Evolutionary conservation across 148 eudicot genomes (phyloP), one percentile per base, ranked within the genome.

Genomic region (Limonium bicolor): DNA sequence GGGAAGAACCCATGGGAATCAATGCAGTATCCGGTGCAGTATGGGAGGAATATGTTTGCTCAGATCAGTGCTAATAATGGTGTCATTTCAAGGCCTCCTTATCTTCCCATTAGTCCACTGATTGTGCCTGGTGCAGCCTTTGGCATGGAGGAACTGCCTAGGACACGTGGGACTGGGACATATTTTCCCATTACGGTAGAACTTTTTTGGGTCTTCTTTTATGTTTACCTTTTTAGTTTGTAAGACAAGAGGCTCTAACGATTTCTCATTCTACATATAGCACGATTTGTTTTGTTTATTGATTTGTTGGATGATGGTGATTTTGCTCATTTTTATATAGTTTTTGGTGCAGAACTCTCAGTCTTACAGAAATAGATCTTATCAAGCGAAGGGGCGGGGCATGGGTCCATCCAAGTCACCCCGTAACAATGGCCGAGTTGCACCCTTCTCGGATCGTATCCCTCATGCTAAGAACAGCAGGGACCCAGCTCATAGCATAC

Each of bases 101-200:
- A 71, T 60, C 64, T 55, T 27, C 66, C 59, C 14, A 46, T 58
- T 23, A 70, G 56, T n/a, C 44, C 65, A 15, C 48, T 64, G 20
- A 33, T 69, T 10, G 19, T 70, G 20, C 80, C 72, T 31, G 65
- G 64, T 51, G 49, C 60, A 20, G 26, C 67, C 27, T 63, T 54
- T 56, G 62, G 59, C 30, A 36, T 67, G 60, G 94, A 79, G 21
- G 83, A 83, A 21, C 48, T 64, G 53, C 61, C 74, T 7, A 80
- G 77, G 55, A 61, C 68, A 14, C 71, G 82, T 46, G 95, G 95
- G 29, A 73, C 80, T 0, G 94, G 93, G 64, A 80, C 85, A 6
- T 78, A 81, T 56, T 63, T 92, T 43, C 95, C 95, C 1, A 63
- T 64, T n/a, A 50, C 31, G 95, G 99, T 85, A 81, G n/a, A 36